Conservation (phyloP, 73 alveolate genomes). For the Halteria grandinella region DNA sequence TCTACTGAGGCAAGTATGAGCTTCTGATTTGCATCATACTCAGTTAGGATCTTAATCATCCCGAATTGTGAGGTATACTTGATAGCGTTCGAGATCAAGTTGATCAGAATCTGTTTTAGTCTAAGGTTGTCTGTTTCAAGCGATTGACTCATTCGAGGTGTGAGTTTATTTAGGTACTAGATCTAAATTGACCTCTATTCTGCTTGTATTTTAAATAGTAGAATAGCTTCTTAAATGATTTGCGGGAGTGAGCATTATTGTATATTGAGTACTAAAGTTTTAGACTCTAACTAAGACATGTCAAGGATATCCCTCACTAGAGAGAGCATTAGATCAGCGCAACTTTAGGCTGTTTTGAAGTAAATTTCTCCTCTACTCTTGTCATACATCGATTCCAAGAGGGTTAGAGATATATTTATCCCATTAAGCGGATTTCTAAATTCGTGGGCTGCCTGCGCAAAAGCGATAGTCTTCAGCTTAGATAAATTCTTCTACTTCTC, state of each 20-base stretch:
- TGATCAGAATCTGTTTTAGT: slow-evolving; percentile 55
- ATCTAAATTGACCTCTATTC: not conserved
- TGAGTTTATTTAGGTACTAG: not conserved
- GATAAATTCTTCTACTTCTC: slow-evolving; percentile 27
- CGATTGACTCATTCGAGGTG: not conserved
- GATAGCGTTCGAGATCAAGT: slow-evolving; percentile 61
- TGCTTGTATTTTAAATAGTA: slow-evolving; percentile 3
- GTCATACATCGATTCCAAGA: not conserved
- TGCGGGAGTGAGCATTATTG: not conserved
- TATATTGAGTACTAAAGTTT: slow-evolving; percentile 16
- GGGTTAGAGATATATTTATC: slow-evolving; percentile 24
- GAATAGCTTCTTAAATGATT: not conserved
- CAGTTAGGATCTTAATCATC: no score
- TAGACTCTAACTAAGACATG: slow-evolving; percentile 49
- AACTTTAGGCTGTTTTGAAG: slow-evolving; percentile 10
- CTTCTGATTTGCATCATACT: no score
- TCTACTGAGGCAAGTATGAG: no score
- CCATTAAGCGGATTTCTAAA: slow-evolving; percentile 71
- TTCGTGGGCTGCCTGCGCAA: slow-evolving; percentile 72
- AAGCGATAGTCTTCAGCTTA: slow-evolving; percentile 35
- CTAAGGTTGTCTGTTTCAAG: slow-evolving; percentile 31
- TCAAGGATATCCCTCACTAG: slow-evolving; percentile 66
- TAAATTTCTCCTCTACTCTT: not conserved
- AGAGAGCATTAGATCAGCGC: slow-evolving; percentile 53
- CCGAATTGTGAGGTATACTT: no score